Base-by-base conservation (phyloP, 1,139 yeast genomes). In the Yamadazyma taylorii region DNA sequence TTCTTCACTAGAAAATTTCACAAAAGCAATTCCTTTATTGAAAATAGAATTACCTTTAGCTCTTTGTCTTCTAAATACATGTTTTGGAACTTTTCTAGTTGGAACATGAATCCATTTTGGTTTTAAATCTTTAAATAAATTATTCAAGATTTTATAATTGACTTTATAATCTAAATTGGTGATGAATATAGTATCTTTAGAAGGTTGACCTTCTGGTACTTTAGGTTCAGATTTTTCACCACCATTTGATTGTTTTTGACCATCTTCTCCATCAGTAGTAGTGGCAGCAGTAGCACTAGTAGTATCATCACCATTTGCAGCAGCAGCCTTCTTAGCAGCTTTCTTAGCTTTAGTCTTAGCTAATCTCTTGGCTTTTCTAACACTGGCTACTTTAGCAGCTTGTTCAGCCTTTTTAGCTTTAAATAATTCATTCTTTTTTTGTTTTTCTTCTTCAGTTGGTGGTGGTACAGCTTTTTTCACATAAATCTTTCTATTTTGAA, bases 11-110 rank as follows among this genome's bases (percentile, higher is more conserved):
- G 66, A 54, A 50, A 80, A 76, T 50, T 71, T 77, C 41, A 78
- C 76, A 59, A 80, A 80, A 3, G 84, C 85, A 59, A 76, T 77
- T 33, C 86, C 85, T 58, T 75, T 78, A 57, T 78, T 78, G 57
- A 64, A 74, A 47, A 73, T 68, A 38, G 63, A 53, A 45, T 64
- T 67, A 30, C 69, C 70, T 39, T 58, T 53, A 23, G 61, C 67
- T 46, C 59, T 64, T 47, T 70, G 60, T 48, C 63, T 65, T 47
- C 60, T 58, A 46, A 70, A 61, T 23, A 73, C 47, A 37, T 59
- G 60, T 37, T 49, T 55, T 17, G 79, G 74, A 13, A 75, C 61
- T 40, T 60, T 67, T 51, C 72, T 69, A 34, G 69, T 59, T 38
- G 86, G 85, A 27, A 80, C 77, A 43, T 76, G 78, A 41, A 78